phyloP scores from a whole-genome alignment of 768 basidiomycete genomes.

The Lactarius sanguifluus region DNA sequence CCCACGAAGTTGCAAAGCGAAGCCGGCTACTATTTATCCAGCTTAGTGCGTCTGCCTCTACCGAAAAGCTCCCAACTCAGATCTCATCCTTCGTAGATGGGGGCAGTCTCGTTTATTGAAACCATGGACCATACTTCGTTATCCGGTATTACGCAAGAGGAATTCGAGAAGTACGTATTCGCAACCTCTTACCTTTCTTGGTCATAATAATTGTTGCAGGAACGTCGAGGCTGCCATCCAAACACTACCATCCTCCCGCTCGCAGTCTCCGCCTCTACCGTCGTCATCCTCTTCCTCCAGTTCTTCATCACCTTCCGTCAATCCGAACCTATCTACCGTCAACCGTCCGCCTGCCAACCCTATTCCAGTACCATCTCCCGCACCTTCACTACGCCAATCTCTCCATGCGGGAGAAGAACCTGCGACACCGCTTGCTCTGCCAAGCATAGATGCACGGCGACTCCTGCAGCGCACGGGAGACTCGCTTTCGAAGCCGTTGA shows the following conservation, averaged over 20 bases:
- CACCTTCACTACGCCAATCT: slow-evolving; percentile 26
- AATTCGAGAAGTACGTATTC: slow-evolving; percentile 73
- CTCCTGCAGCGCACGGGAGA: slow-evolving; percentile 90
- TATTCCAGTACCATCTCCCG: slow-evolving; percentile 25
- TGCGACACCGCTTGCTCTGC: slow-evolving; percentile 71
- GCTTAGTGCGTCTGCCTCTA: slow-evolving; percentile 60
- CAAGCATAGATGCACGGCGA: slow-evolving; percentile 70
- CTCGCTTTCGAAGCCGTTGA: slow-evolving; percentile 88
- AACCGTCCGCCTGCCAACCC: slow-evolving; percentile 25
- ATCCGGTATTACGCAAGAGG: slow-evolving; percentile 90
- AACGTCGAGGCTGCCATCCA: slow-evolving; percentile 65
- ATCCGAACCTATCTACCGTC: slow-evolving; percentile 30
- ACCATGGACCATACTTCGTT: slow-evolving; percentile 95
- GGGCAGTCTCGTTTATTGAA: slow-evolving; percentile 96
- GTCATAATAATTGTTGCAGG: slow-evolving; percentile 30
- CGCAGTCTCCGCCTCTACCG: slow-evolving; percentile 36
- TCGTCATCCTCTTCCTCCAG: slow-evolving; percentile 34
- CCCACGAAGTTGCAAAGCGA: slow-evolving; percentile 90
- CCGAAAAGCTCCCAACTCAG: neutral
- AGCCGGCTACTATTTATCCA: slow-evolving; percentile 95
- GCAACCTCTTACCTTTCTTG: neutral
- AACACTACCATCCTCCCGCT: slow-evolving; percentile 42
- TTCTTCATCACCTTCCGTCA: slow-evolving; percentile 33
- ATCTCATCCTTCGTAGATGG: slow-evolving; percentile 58
- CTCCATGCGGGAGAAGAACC: slow-evolving; percentile 85